These are phyloP conservation scores for Penicillium sp. DNA, from an alignment of 2,329 filamentous ascomycete genomes.

Conservation along the genomic window DNA sequence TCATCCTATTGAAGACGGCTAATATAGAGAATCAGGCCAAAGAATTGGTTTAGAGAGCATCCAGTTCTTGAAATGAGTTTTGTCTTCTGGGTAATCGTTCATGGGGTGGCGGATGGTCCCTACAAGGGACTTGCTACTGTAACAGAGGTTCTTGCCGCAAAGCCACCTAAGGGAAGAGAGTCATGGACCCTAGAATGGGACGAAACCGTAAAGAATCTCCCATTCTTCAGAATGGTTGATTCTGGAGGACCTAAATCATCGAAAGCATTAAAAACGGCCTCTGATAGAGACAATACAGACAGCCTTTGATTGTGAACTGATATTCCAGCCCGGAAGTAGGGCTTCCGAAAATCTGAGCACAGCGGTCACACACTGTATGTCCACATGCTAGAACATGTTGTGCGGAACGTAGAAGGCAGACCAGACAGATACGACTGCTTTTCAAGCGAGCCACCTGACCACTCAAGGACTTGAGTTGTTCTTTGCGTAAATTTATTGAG, in stretches of 20 bases:
- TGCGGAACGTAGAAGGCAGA: conserved; percentile 16
- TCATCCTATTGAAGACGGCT: not conserved
- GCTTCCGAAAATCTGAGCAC: conserved; percentile 17
- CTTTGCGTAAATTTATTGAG: not conserved
- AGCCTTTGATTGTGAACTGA: conserved; percentile 18
- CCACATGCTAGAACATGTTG: conserved; percentile 21
- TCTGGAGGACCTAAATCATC: conserved; percentile 4
- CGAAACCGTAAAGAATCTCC: conserved; percentile 7
- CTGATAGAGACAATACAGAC: conserved; percentile 16
- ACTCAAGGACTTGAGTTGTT: conserved; percentile 11
- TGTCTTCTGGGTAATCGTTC: conserved; percentile 22
- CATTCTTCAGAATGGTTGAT: conserved; percentile 17
- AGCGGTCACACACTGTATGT: conserved; percentile 24
- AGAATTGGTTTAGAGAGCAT: conserved; percentile 22
- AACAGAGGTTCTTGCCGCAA: conserved; percentile 14
- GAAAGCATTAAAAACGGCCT: conserved; percentile 12
- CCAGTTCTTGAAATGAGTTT: conserved; percentile 19
- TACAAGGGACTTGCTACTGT: conserved; percentile 20
- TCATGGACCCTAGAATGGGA: conserved; percentile 19
- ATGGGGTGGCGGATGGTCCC: conserved; percentile 17
- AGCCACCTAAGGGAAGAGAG: conserved; percentile 16
- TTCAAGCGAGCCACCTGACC: conserved; percentile 12
- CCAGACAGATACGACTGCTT: conserved; percentile 22
- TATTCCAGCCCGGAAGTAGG: conserved; percentile 12
- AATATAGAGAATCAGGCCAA: conserved; percentile 6